phyloP scores from a whole-genome alignment of 345 rosid species.

The Populus davidiana region DNA sequence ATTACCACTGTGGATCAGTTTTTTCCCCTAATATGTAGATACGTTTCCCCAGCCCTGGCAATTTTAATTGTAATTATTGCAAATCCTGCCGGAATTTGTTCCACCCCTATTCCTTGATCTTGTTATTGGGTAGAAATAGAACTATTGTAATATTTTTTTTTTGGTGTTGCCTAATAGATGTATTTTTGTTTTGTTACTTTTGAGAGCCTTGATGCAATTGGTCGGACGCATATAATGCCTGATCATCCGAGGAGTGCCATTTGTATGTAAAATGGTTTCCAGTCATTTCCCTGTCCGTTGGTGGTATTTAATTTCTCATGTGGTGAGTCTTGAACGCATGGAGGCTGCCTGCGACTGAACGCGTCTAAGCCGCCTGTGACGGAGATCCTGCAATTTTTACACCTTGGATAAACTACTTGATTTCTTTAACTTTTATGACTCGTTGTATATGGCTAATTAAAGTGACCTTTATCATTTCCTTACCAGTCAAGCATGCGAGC shows the following conservation, averaged over 20 bases:
- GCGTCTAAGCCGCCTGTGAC: neutral
- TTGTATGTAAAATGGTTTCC: neutral
- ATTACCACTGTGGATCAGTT: slow-evolving; percentile 12
- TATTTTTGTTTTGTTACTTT: neutral
- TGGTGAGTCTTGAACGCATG: neutral
- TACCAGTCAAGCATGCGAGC: too few relatives aligned
- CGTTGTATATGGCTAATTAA: too few relatives aligned
- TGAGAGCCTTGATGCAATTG: neutral
- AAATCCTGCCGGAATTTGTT: slow-evolving; percentile 10
- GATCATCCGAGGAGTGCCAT: neutral
- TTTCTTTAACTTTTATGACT: too few relatives aligned
- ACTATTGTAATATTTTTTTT: neutral
- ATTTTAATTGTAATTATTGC: slow-evolving; percentile 37
- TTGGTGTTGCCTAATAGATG: neutral
- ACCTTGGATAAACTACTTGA: neutral
- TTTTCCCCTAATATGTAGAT: slow-evolving; percentile 21
- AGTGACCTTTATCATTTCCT: too few relatives aligned
- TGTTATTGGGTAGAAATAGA: neutral
- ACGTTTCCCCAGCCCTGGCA: slow-evolving; percentile 22
- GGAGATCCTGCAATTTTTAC: neutral
- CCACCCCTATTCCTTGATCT: neutral
- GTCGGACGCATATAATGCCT: too few relatives aligned
- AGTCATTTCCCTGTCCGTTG: neutral
- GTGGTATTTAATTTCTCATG: neutral
- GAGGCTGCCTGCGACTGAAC: neutral